A percentile compares a stretch with the other conserved stretches of the same genome.
Evolutionary conservation across 768 basidiomycete genomes (phyloP).

Genomic region (Clitopilus hobsonii): DNA sequence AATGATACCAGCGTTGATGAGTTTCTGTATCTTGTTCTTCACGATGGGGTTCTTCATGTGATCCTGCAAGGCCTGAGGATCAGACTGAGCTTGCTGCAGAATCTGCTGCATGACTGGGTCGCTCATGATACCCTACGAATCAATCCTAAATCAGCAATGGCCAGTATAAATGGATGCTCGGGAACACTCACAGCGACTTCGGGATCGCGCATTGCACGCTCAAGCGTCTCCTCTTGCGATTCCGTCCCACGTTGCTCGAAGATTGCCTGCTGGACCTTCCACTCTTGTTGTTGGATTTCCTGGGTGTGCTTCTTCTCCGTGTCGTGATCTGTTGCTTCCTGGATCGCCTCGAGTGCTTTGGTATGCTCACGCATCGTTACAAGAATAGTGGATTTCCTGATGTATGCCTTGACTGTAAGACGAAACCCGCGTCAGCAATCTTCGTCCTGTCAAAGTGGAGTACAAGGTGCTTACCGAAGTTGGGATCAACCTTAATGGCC

Average conservation of each 20-base stretch:
- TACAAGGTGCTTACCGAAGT: conserved; percentile 55
- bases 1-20: conserved; percentile 92
- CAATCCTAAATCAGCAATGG: conserved; percentile 4
- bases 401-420: conserved; percentile 83
- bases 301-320: conserved; percentile 73
- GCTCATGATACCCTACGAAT: conserved; percentile 67
- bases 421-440: background rate
- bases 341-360: conserved; percentile 79
- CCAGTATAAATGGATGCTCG: background rate
- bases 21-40: conserved; percentile 78
- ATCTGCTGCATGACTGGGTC: conserved; percentile 95
- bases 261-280: conserved; percentile 78
- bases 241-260: conserved; percentile 78
- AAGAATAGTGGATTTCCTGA: conserved; percentile 86
- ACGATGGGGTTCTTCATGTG: conserved; percentile 94
- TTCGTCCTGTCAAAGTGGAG: conserved; percentile 1
- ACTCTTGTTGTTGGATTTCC: conserved; percentile 79
- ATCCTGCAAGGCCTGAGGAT: conserved; percentile 87
- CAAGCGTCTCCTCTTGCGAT: conserved; percentile 87
- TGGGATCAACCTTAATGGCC: conserved; percentile 87
- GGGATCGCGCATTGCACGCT: conserved; percentile 96
- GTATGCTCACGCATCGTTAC: conserved; percentile 89
- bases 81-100: conserved; percentile 86
- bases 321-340: conserved; percentile 75
- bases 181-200: conserved; percentile 80